Base-by-base conservation (phyloP, 2,329 filamentous ascomycete species). In the Stemphylium lycopersici region DNA sequence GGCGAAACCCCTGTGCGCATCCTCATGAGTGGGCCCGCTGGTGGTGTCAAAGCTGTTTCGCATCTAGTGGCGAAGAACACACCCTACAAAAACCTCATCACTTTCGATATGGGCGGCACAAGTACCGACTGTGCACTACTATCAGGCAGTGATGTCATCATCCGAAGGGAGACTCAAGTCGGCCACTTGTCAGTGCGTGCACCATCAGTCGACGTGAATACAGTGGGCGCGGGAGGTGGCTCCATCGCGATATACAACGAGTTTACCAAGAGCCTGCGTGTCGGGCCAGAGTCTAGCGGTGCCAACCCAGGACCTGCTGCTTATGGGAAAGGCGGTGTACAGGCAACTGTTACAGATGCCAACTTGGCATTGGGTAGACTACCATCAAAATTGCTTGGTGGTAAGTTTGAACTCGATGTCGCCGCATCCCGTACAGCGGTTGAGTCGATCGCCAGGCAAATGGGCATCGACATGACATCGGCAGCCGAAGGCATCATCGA, bases 71-170 rank as follows among this genome's bases (percentile, higher is more conserved):
- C 79, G 7, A 76, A 74, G 37, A 75, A 77, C 47, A 81, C 79
- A 0, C 74, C 75, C 0, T 81, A 77, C 64, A 80, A 79, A 58
- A 80, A 80, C 37, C 66, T 81, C 22, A 80, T 81, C 46, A 81
- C 79, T 0, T 70, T 82, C 11, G 80, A 82, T 47, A 81, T 82
- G 78, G 79, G 80, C n/a, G 80, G 79, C 1, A 81, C 79, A 0
- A 80, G 77, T 4, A 81, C 79, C 0, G 80, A 82, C 48, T 79
- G 78, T 54, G 79, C 79, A 1, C 61, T 81, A 4, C 76, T 82
- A 15, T 74, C 75, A 16, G 71, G 78, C 15, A 76, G 77, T 2
- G 74, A 77, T 48, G 76, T 76, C 4, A 74, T 77, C 32, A 72
- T 81, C 16, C 76, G 79, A 36, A 70, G 79, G 31, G 79, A 81